Conservation (phyloP, 2,329 filamentous ascomycete genomes). For the Neopestalotiopsis sp. region DNA sequence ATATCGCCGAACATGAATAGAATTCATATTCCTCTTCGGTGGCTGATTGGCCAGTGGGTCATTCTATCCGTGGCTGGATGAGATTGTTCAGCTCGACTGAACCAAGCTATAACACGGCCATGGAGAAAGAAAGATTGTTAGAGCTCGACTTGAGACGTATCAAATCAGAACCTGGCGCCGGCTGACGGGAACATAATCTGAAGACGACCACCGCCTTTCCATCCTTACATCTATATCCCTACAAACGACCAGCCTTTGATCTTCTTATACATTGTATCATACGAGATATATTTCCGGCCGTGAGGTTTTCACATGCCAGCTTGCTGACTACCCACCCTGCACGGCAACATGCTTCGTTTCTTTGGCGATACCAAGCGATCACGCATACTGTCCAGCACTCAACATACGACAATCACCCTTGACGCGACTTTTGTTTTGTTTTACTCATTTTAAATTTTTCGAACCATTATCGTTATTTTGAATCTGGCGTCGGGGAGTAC, state of each 20-base stretch:
- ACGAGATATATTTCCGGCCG: background rate
- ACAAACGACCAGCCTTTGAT: conserved; percentile 1
- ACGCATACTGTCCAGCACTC: background rate
- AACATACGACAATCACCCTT: background rate
- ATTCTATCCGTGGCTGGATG: background rate
- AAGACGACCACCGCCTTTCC: background rate
- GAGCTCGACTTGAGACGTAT: background rate
- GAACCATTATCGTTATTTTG: conserved; percentile 15
- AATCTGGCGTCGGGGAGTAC: conserved; percentile 18
- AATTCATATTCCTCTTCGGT: conserved; percentile 15
- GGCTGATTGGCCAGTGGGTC: background rate
- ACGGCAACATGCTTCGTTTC: background rate
- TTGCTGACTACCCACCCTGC: background rate
- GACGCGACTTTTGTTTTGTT: background rate
- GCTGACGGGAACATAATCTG: background rate
- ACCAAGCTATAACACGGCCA: too few relatives aligned
- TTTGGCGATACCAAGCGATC: conserved; percentile 1
- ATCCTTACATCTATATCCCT: background rate
- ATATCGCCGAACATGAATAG: conserved; percentile 36
- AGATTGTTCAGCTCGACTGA: background rate
- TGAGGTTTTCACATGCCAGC: conserved; percentile 1
- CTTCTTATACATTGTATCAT: conserved; percentile 5
- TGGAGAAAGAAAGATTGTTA: background rate
- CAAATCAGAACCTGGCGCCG: background rate
- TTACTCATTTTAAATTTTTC: background rate